Evolutionary conservation across 805 yeast species (phyloP), one percentile per base, ranked within the genome.

Genomic region (Komagataella pseudopastoris): DNA sequence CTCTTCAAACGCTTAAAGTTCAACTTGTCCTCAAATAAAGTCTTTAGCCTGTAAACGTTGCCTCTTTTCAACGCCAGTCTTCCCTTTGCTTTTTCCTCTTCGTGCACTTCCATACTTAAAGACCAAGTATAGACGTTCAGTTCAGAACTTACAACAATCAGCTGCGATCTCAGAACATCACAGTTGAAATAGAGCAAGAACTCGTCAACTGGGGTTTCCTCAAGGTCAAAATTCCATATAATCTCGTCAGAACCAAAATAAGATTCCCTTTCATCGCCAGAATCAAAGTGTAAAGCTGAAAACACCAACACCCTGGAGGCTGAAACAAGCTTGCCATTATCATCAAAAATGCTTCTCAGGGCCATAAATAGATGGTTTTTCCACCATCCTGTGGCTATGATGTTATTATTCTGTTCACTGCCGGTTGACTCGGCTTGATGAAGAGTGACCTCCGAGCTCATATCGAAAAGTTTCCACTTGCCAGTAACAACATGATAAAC

Each of bases 391-490:
- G 30, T 22, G 2, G 47, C 47, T 18, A 23, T 22, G 14, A 45
- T 45, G n/a, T 45, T 14, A 45, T 23, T 23, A 12, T 45, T 44
- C 14, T 44, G 46, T 14, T 30, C 39, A 30, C 14, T 30, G 14
- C 39, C 14, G 8, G 39, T 8, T 5, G 39, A 30, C 14, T 30
- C 39, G n/a, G 12, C 39, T 30, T 30, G 39, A 10, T 30, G 39
- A 30, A 30, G 39, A 3, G 39, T 30, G 10, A 44, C 23, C n/a
- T 17, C 23, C 20, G 23, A 20, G 4, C n/a, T 22, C 22, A 23
- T 6, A n/a, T 23, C 47, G 47, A 76, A 63, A 50, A 66, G 59
- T 55, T 72, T 76, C 81, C 81, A 77, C 43, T 66, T 64, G n/a
- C 72, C 69, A 1, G 70, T 62, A 43, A 61, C 54, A 10, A 67